phyloP scores from a whole-genome alignment of 2,329 filamentous ascomycete genomes.

The Pseudogymnoascus pannorum region DNA sequence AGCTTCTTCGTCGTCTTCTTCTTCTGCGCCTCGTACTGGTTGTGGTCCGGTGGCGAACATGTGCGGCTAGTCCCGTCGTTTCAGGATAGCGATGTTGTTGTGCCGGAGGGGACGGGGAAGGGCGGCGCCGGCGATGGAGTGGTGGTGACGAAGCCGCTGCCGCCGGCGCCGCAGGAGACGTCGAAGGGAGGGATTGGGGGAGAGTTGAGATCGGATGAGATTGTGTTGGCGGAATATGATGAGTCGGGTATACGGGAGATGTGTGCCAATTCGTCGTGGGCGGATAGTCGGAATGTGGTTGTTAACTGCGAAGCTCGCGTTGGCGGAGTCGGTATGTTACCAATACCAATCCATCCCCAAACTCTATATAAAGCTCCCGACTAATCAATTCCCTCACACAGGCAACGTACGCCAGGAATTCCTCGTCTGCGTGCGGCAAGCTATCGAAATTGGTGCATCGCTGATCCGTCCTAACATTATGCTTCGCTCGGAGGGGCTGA shows the following conservation, averaged over 20 bases:
- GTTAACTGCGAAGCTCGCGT: not conserved
- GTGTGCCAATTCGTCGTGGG: not conserved
- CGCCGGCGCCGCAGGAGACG: not conserved
- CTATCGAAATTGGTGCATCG: not conserved
- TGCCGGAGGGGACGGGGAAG: not conserved
- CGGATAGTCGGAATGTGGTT: not conserved
- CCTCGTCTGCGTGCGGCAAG: not conserved
- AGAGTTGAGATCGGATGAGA: not conserved
- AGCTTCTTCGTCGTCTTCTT: not conserved
- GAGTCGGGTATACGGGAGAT: not conserved
- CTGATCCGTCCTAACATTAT: not conserved
- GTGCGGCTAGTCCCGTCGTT: not conserved
- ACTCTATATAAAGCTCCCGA: not conserved
- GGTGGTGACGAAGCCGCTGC: not conserved
- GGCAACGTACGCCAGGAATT: not conserved
- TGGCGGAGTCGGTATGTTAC: not conserved
- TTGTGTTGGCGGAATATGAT: not conserved
- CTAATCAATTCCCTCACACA: conserved; percentile 9
- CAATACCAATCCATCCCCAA: not conserved
- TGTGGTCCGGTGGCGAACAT: not conserved
- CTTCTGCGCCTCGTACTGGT: not conserved
- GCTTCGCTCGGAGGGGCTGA: not conserved
- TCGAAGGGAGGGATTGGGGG: not conserved
- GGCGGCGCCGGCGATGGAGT: not conserved
- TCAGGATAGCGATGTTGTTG: not conserved